Evolutionary conservation across 2,329 filamentous ascomycete species (phyloP), one percentile per base, ranked within the genome.

Genomic region (Fusarium pseudonygamai): DNA sequence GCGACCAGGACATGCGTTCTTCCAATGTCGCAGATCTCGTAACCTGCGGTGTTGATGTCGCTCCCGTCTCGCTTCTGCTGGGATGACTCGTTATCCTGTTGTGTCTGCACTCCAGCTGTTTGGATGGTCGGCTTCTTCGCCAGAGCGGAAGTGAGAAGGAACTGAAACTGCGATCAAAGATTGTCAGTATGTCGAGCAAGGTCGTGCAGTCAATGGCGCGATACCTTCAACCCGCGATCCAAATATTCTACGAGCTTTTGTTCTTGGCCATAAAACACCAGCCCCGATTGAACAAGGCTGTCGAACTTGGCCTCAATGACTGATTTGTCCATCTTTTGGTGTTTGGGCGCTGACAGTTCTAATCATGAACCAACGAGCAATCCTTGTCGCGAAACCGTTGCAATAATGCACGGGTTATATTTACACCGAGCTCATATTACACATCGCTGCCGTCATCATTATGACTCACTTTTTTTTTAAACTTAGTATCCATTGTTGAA

Each of bases 21-120:
- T 7, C 28, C 47, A 16, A 57, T 7, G 1, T 36, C 22, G 4
- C 36, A 47, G 10, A 66, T 64, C 14, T 66, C 63, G 8, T 46
- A 56, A 2, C 42, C 60, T 3, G 34, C 10, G 9, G 40, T 64
- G 3, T 16, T 40, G 11, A 66, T 57, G 6, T 66, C 63, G n/a
- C 63, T 47, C 13, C 60, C 60, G 11, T 28, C 34, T 7, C 34
- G 26, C 1, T 26, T 37, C 14, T 13, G 10, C 5, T 8, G 14
- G 2, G 5, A 3, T 6, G 2, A 0, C 0, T 18, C 20, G 1
- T 7, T 10, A 3, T 7, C 3, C 1, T 12, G 3, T 2, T 7
- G 13, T 3, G 6, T 5, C 0, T 9, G 20, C 4, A 28, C 8
- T 20, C 20, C 22, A 32, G 20, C 15, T 13, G 28, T 26, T 14